These are phyloP conservation scores for Nakaseomyces glabratus DNA, from an alignment of 1,139 yeast species.

Conservation along the genomic window DNA sequence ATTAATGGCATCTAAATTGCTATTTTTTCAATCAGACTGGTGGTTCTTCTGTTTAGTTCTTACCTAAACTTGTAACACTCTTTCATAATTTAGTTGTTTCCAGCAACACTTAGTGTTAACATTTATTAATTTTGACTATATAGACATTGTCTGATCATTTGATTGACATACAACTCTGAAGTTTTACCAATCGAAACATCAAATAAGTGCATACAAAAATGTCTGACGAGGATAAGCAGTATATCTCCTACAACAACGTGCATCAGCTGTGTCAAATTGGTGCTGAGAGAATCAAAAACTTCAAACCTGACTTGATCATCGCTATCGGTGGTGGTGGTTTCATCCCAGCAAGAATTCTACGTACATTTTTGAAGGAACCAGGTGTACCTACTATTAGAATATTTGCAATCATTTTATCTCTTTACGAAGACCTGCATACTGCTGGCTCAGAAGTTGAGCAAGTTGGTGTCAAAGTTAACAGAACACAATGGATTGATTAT, in stretches of 20 bases:
- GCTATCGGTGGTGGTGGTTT: constrained; percentile 68
- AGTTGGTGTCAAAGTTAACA: constrained; percentile 51
- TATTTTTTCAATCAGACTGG: too few species aligned
- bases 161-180: too few species aligned
- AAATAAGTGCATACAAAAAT: too few species aligned
- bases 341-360: constrained; percentile 55
- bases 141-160: too few species aligned
- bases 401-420: constrained; percentile 54
- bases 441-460: constrained; percentile 37
- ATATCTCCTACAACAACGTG: constrained; percentile 53
- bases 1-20: too few species aligned
- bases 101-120: too few species aligned
- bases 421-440: constrained; percentile 48
- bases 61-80: too few species aligned
- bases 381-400: constrained; percentile 54
- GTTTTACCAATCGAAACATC: too few species aligned
- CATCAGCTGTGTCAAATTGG: constrained; percentile 53
- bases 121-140: too few species aligned
- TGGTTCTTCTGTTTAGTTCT: too few species aligned
- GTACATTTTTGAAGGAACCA: constrained; percentile 48
- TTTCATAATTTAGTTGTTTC: too few species aligned
- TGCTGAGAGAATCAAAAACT: constrained; percentile 39
- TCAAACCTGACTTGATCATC: constrained; percentile 49
- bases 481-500: constrained; percentile 63
- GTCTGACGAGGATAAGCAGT: constrained; percentile 38